A percentile compares a stretch with the other conserved stretches of the same genome.
Conservation (phyloP, 306 rosid species). For the Echinosophora koreensis region DNA sequence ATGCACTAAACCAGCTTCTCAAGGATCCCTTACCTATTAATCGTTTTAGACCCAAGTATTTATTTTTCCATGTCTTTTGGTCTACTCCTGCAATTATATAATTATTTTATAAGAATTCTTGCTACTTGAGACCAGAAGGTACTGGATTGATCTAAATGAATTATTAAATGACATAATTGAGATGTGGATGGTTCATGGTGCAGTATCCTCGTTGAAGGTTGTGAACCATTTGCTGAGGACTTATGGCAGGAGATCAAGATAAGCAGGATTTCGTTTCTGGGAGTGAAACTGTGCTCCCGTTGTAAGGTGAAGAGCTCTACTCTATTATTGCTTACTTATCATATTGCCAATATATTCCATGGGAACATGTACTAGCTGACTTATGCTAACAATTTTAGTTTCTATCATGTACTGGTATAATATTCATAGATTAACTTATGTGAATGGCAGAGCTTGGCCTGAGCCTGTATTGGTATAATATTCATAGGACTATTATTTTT, state of each 20-base stretch:
- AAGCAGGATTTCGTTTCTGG: constrained; percentile 65
- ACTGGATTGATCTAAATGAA: constrained; percentile 17
- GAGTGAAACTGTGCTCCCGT: constrained; percentile 83
- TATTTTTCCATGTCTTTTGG: constrained; percentile 29
- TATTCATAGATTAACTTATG: constrained; percentile 22
- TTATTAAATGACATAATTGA: constrained; percentile 19
- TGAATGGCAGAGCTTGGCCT: neutral
- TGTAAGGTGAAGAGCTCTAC: constrained; percentile 73
- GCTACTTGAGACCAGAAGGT: constrained; percentile 1
- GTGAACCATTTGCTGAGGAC: constrained; percentile 88
- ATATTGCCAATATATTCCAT: constrained; percentile 26
- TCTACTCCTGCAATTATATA: constrained; percentile 9
- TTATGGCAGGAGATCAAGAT: constrained; percentile 81
- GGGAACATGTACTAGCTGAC: constrained; percentile 1
- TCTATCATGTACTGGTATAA: constrained; percentile 8
- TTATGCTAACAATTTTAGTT: constrained; percentile 27
- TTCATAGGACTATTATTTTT: neutral
- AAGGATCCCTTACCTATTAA: constrained; percentile 71
- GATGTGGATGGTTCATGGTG: constrained; percentile 32
- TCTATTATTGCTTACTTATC: constrained; percentile 3
- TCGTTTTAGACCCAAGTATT: constrained; percentile 92
- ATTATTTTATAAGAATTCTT: constrained; percentile 16
- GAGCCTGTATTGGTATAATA: neutral
- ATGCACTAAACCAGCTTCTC: constrained; percentile 72
- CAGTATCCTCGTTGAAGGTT: constrained; percentile 83